A percentile compares a stretch with the other conserved stretches of the same genome.
Conservation (phyloP, 1,284 basidiomycete species). For the Microbotryum lychnidis-dioicae region DNA sequence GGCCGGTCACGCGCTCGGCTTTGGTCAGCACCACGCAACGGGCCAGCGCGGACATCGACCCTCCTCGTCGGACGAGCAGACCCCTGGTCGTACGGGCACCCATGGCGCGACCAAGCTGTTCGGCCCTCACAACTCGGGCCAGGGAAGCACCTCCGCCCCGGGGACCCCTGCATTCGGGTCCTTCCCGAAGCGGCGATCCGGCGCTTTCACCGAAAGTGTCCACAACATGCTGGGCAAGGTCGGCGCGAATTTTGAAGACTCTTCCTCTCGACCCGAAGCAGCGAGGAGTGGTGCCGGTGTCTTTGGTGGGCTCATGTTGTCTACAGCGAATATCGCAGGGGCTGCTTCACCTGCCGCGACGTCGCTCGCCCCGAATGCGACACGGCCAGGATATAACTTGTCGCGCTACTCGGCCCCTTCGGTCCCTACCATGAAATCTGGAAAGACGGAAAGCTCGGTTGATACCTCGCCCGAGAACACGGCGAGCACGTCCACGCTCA, state of each 20-base stretch:
- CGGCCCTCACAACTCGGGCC: constrained; percentile 6
- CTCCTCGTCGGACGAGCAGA: no score
- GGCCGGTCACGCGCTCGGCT: constrained; percentile 12
- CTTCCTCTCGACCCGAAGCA: constrained; percentile 47
- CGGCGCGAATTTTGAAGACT: constrained; percentile 19
- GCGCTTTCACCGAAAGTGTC: no score
- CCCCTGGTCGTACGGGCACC: no score
- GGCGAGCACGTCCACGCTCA: constrained; percentile 10
- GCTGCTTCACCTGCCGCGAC: constrained; percentile 51
- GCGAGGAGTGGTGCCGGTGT: constrained; percentile 57
- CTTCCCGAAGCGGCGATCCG: no score
- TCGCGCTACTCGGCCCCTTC: constrained; percentile 46
- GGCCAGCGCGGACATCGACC: background rate
- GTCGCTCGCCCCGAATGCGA: constrained; percentile 57
- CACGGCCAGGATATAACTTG: constrained; percentile 59
- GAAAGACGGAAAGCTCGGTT: background rate
- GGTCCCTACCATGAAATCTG: background rate
- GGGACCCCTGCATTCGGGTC: background rate
- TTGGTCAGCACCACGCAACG: background rate
- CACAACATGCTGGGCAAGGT: constrained; percentile 10
- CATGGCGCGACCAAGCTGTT: constrained; percentile 1
- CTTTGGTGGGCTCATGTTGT: constrained; percentile 63
- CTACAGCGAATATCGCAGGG: constrained; percentile 47
- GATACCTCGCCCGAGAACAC: constrained; percentile 12
- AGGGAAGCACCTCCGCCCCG: background rate